Percentiles rank a stretch among this genome's conserved stretches.
These are phyloP conservation scores for Magnaporthiopsis rhizophila DNA, from an alignment of 2,329 filamentous ascomycete species.

Conservation along the genomic window DNA sequence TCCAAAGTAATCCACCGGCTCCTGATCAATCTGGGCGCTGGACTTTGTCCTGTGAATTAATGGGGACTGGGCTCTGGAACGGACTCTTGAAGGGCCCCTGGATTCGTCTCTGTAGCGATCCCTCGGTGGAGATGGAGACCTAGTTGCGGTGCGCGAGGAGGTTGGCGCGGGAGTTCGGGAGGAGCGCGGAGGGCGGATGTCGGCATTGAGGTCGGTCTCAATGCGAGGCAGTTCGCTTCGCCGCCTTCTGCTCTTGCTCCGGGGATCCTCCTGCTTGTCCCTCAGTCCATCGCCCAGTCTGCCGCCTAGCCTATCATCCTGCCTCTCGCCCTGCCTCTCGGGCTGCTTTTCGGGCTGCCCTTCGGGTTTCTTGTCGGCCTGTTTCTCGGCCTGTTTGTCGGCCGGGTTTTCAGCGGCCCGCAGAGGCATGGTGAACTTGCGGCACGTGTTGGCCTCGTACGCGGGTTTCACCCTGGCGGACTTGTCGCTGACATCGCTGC, in stretches of 20 bases:
- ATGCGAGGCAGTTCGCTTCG: conserved; percentile 32
- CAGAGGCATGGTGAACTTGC: conserved; percentile 25
- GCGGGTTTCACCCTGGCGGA: conserved; percentile 10
- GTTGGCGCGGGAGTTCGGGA: neutral
- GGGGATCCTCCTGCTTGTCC: neutral
- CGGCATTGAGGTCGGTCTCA: conserved; percentile 29
- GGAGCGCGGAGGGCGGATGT: neutral
- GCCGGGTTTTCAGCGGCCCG: conserved; percentile 15
- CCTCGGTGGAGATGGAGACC: neutral
- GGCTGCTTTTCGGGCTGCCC: neutral
- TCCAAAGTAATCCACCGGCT: conserved; percentile 22
- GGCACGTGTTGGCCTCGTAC: conserved; percentile 35
- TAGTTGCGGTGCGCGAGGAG: neutral
- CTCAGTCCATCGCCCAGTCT: neutral
- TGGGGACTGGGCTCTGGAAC: conserved; percentile 13
- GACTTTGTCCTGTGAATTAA: conserved; percentile 24
- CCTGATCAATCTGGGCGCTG: conserved; percentile 19
- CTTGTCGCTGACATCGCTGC: conserved; percentile 8
- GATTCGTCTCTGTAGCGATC: conserved; percentile 2
- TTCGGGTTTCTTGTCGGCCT: neutral
- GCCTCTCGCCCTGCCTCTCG: neutral
- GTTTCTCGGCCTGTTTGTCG: conserved; percentile 16
- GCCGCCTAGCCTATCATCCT: neutral
- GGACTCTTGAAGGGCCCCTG: neutral
- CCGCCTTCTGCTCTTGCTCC: conserved; percentile 1